phyloP scores from a whole-genome alignment of 2,329 filamentous ascomycete species.

The Beauveria pseudobassiana region DNA sequence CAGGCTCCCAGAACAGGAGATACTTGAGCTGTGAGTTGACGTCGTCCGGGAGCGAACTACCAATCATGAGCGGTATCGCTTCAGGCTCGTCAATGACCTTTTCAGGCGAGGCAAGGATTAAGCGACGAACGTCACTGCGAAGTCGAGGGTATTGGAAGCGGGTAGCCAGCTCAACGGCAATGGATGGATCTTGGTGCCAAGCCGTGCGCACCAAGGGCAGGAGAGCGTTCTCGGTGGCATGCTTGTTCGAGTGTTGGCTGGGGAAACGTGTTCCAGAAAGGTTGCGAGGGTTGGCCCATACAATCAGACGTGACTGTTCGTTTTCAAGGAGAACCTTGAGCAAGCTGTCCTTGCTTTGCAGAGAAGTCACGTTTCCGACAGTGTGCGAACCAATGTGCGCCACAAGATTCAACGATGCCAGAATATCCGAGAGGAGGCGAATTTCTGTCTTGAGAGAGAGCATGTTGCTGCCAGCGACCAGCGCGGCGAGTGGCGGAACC shows the following conservation, averaged over 20 bases:
- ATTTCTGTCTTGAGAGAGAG: conserved; percentile 91
- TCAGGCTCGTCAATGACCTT: conserved; percentile 76
- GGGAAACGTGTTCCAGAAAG: conserved; percentile 38
- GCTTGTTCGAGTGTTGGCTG: conserved; percentile 33
- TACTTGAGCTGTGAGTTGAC: conserved; percentile 81
- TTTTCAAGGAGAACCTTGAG: conserved; percentile 73
- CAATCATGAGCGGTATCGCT: conserved; percentile 75
- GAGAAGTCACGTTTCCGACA: conserved; percentile 51
- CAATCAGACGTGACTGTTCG: conserved; percentile 73
- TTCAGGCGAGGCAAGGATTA: conserved; percentile 76
- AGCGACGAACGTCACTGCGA: conserved; percentile 66
- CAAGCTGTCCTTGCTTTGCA: conserved; percentile 77
- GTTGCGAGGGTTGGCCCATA: conserved; percentile 82
- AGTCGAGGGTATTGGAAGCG: conserved; percentile 73
- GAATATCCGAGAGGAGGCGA: conserved; percentile 70
- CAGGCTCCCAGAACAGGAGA: conserved; percentile 83
- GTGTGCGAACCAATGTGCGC: conserved; percentile 48
- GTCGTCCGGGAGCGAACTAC: conserved; percentile 67
- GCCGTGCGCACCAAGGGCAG: conserved; percentile 67
- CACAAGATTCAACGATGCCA: conserved; percentile 56
- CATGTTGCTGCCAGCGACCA: conserved; percentile 96
- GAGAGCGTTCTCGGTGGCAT: conserved; percentile 38
- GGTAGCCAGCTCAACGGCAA: conserved; percentile 78
- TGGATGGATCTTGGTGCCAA: conserved; percentile 75
- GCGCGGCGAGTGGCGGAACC: conserved; percentile 76